Evolutionary conservation across 2,329 filamentous ascomycete species (phyloP), one percentile per base, ranked within the genome.

Genomic region (Monosporascus sp.): DNA sequence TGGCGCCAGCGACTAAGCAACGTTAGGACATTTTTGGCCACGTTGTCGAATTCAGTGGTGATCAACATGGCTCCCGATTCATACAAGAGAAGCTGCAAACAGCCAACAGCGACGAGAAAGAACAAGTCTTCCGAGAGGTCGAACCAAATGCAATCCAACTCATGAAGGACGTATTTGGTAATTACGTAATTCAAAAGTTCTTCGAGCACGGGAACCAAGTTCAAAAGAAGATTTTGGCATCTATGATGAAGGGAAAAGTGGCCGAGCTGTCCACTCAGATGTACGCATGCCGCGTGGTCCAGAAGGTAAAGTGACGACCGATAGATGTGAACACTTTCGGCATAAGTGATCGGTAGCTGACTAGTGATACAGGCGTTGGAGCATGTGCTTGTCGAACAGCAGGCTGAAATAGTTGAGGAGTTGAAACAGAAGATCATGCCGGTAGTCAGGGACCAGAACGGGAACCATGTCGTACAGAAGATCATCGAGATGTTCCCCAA

Each of bases 131-230:
- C 75, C 78, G 80, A 1, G 94, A 97, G 69, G 90, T 99, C 46
- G 82, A 89, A 61, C 82, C 85, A 1, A 94, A 99, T 60, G 84
- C 88, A 1, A 71, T 96, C 31, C 90, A 93, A 65, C 75, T 99
- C 47, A 97, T 96, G 90, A 93, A 87, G 46, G 94, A 97, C 68
- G 87, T 97, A 0, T 99, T 97, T 66, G 94, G 94, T 51, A 99
- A 99, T 70, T 99, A 97, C 66, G 94, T 99, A 37, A 92, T 97
- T 39, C 94, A 99, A 66, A 97, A 97, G 69, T 86, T 97, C 67
- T 97, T 97, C 57, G 93, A 97, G 68, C 90, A 97, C 68, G 93
- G 94, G 39, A 95, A 90, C 61, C 92, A 96, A 70, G 81, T 86
- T 0, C 94, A 99, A 73, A 99, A 99, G 75, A 91, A 87, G 70